Base-by-base conservation (phyloP, 2,329 filamentous ascomycete genomes). In the Metarhizium guizhouense region DNA sequence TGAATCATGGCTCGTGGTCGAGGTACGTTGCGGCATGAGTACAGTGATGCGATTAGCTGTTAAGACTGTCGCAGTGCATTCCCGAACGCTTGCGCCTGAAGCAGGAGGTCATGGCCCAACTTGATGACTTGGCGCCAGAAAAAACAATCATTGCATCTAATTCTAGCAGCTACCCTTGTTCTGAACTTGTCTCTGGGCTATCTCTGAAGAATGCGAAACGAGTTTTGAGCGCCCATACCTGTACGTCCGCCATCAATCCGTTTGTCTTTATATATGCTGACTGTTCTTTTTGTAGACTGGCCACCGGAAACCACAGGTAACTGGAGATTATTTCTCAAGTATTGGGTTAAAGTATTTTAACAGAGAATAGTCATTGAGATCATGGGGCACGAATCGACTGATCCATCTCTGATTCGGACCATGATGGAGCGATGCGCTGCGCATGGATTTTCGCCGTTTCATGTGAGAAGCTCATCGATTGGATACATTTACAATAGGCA, bases 121-220 rank as follows among this genome's bases (percentile, higher is more conserved):
- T 78, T 2, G 75, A 76, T 58, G 56, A 64, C 1, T 50, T 71
- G 2, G 68, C 74, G 0, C 60, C 64, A 0, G 56, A 63, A 0
- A 65, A 70, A 1, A 70, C 69, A 0, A 72, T 76, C 6, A 69
- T 78, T 48, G 74, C 72, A 0, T 75, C 73, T 0, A 78, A 78
- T 53, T 77, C 75, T 1, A 76, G 74, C 56, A 76, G 74, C 52
- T 76, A 74, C 58, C 68, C 70, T 6, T 74, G 72, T 20, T 64
- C 65, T 0, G 73, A 76, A 52, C 74, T 77, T n/a, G 57, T 75
- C 0, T 62, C 72, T 1, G 66, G 65, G 0, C 54, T 76, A 25
- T 58, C 58, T 0, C 50, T 76, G 10, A 68, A 65, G 32, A 62
- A 72, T 13, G 62, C 61, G 6, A 60, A 63, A 0, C 65, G 75